These are phyloP conservation scores for Hemisphaericaspora lyxosophila DNA, from an alignment of 1,139 yeast genomes.

Conservation along the genomic window DNA sequence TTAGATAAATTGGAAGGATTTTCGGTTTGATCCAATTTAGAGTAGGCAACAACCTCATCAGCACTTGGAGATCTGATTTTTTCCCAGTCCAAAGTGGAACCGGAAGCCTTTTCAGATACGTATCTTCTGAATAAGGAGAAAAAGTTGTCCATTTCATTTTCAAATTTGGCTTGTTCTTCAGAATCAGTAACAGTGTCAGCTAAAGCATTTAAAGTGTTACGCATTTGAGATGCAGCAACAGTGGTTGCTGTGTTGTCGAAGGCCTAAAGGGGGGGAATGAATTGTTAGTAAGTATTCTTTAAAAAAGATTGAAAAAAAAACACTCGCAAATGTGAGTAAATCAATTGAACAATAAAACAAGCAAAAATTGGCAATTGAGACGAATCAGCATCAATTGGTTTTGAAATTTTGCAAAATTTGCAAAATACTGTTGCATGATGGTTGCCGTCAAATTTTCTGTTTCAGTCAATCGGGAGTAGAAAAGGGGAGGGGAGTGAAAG, in stretches of 20 bases:
- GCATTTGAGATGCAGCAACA: constrained; percentile 97
- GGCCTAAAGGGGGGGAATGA: constrained; percentile 48
- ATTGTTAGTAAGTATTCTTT: constrained; percentile 29
- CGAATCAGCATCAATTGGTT: neutral
- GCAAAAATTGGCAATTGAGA: neutral
- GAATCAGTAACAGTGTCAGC: constrained; percentile 75
- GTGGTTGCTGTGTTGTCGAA: constrained; percentile 95
- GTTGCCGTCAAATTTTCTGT: no score
- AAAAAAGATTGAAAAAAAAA: neutral
- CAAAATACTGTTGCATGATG: no score
- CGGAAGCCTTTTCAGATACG: constrained; percentile 84
- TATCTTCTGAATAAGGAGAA: constrained; percentile 93
- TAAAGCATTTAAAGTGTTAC: constrained; percentile 87
- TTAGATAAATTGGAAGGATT: constrained; percentile 60
- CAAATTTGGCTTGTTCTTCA: constrained; percentile 62
- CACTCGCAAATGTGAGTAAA: neutral
- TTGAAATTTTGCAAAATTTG: neutral
- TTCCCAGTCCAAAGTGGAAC: constrained; percentile 88
- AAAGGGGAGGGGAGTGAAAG: neutral
- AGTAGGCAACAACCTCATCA: constrained; percentile 85
- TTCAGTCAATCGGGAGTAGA: neutral
- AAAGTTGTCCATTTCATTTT: constrained; percentile 92
- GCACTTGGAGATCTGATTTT: constrained; percentile 85
- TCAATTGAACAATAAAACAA: neutral
- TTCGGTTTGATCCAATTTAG: constrained; percentile 40